Conservation (phyloP, 306 rosid genomes). For the Quercus cerris region DNA sequence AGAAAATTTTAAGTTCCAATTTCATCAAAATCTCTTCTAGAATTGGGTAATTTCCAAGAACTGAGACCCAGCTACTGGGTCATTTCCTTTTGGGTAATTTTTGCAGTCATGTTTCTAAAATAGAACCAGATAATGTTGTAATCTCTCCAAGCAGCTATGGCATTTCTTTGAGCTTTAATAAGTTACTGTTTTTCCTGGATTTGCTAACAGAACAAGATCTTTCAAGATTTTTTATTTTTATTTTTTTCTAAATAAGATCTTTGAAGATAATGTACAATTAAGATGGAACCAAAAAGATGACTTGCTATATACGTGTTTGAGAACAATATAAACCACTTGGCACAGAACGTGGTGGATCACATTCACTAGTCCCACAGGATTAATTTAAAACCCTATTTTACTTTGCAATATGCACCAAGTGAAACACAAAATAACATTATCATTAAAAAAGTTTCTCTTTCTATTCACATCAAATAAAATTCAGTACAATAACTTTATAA, state of each 20-base stretch:
- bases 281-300: slow-evolving; percentile 5
- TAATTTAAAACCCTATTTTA: not conserved
- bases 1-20: too few species aligned
- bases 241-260: not conserved
- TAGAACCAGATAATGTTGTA: not conserved
- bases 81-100: not conserved
- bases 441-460: not conserved
- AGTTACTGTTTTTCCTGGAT: not conserved
- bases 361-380: not conserved
- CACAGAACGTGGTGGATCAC: not conserved
- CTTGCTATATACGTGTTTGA: not conserved
- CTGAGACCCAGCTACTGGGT: too few species aligned
- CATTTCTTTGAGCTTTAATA: not conserved
- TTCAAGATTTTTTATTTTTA: not conserved
- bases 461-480: too few species aligned
- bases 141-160: not conserved
- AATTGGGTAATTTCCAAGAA: too few species aligned
- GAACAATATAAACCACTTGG: not conserved
- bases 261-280: slow-evolving; percentile 1
- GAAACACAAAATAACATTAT: not conserved
- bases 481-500: not conserved
- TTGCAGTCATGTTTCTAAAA: too few species aligned
- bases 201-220: not conserved
- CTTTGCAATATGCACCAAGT: slow-evolving; percentile 4
- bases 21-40: too few species aligned